phyloP scores from a whole-genome alignment of 1,284 basidiomycete species.

The Mycena sp. region DNA sequence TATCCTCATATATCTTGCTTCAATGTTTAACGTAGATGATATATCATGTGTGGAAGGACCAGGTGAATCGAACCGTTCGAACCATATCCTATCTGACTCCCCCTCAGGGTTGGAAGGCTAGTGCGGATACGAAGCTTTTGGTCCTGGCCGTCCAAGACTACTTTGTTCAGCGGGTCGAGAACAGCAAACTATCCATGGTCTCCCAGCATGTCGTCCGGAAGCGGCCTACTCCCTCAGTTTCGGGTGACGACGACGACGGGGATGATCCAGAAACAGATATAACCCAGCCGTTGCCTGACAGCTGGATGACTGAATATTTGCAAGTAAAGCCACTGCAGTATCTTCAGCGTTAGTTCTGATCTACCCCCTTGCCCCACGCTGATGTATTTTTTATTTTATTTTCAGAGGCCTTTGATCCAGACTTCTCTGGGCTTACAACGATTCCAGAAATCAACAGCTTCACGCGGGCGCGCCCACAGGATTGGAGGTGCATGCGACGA shows the following conservation, averaged over 20 bases:
- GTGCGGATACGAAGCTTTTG: neutral
- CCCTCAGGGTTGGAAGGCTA: neutral
- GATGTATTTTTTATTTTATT: neutral
- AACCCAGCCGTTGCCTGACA: neutral
- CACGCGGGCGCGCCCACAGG: neutral
- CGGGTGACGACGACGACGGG: neutral
- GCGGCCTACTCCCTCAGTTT: neutral
- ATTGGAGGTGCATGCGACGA: neutral
- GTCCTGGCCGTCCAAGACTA: neutral
- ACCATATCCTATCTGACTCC: neutral
- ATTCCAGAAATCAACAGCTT: slow-evolving; percentile 1
- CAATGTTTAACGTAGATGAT: slow-evolving; percentile 10
- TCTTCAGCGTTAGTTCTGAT: neutral
- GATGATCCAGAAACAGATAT: neutral
- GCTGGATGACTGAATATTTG: neutral
- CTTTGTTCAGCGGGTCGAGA: neutral
- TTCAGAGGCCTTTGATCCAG: neutral
- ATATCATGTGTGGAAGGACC: slow-evolving; percentile 6
- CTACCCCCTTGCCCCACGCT: neutral
- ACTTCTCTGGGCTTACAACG: neutral
- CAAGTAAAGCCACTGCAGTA: neutral
- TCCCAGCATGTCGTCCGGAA: neutral
- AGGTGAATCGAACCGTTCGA: neutral
- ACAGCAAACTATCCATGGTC: neutral
- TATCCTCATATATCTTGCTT: neutral